These are phyloP conservation scores for Picea glauca DNA, from an alignment of 75 land plant genomes.

Conservation along the genomic window DNA sequence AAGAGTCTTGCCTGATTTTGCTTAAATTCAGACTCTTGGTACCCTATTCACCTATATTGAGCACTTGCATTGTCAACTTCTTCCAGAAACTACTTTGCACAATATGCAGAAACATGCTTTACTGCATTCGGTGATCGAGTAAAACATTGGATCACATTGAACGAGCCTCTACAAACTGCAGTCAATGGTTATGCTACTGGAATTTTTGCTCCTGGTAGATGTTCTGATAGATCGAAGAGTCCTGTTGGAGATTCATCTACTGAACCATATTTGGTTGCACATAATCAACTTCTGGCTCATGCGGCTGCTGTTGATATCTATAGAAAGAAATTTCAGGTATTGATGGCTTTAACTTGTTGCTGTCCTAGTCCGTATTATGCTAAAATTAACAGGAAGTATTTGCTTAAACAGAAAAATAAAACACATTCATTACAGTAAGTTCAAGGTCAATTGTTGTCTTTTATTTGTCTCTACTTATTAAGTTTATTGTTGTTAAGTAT, in stretches of 20 bases:
- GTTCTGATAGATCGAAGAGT: slow-evolving; percentile 19
- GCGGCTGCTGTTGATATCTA: slow-evolving; percentile 69
- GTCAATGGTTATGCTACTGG: slow-evolving; percentile 66
- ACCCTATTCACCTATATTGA: not conserved
- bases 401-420: not conserved
- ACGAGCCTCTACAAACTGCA: slow-evolving; percentile 85
- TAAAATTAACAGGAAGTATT: not conserved
- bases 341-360: slow-evolving; percentile 48
- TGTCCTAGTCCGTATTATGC: slow-evolving; percentile 28
- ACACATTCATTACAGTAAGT: too few species aligned
- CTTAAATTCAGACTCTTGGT: not conserved
- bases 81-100: slow-evolving; percentile 61
- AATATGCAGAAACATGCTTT: slow-evolving; percentile 82
- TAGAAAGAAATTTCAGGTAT: slow-evolving; percentile 64
- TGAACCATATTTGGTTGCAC: slow-evolving; percentile 72
- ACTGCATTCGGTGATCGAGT: slow-evolving; percentile 79
- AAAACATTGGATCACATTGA: slow-evolving; percentile 81
- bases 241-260: slow-evolving; percentile 23
- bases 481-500: not conserved
- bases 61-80: not conserved
- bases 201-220: slow-evolving; percentile 80
- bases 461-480: too few species aligned
- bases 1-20: not conserved
- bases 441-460: too few species aligned
- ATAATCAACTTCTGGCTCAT: slow-evolving; percentile 74